Evolutionary conservation across 2,329 filamentous ascomycete genomes (phyloP).

Genomic region (Aspergillus tanneri): DNA sequence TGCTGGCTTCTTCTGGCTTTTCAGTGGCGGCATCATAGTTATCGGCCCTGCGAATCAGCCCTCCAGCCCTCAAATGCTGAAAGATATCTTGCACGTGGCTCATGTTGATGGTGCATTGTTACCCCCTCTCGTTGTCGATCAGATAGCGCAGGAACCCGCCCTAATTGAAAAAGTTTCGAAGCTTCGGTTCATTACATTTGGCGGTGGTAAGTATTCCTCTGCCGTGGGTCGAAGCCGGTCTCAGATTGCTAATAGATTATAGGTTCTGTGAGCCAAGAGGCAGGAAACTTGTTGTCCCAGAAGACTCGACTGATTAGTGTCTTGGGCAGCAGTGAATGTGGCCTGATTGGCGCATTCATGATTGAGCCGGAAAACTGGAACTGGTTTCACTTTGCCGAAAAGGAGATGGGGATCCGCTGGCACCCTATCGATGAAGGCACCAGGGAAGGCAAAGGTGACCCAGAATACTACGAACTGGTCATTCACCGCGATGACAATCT

Average conservation of each 20-base stretch:
- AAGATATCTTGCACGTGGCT: background rate
- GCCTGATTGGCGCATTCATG: background rate
- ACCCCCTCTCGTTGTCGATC: constrained; percentile 8
- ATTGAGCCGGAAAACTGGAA: constrained; percentile 5
- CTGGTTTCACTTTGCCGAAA: constrained; percentile 11
- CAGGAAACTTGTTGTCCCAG: constrained; percentile 1
- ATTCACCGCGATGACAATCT: background rate
- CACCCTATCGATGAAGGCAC: background rate
- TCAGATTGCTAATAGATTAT: background rate
- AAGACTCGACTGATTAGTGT: constrained; percentile 3
- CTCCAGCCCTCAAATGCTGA: constrained; percentile 1
- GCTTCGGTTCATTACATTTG: background rate
- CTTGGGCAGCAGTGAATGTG: constrained; percentile 8
- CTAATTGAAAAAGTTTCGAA: background rate
- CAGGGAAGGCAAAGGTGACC: background rate
- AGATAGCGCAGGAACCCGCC: constrained; percentile 4
- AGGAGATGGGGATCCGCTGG: too few species aligned
- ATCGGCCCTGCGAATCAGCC: constrained; percentile 5
- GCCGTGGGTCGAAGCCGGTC: background rate
- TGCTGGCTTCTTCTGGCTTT: background rate
- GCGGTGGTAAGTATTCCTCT: constrained; percentile 6
- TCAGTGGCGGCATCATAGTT: background rate
- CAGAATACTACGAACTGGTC: constrained; percentile 6
- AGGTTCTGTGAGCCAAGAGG: constrained; percentile 1
- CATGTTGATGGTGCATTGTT: constrained; percentile 1